Evolutionary conservation across 345 rosid genomes (phyloP).

Genomic region (Carallia pectinifolia): DNA sequence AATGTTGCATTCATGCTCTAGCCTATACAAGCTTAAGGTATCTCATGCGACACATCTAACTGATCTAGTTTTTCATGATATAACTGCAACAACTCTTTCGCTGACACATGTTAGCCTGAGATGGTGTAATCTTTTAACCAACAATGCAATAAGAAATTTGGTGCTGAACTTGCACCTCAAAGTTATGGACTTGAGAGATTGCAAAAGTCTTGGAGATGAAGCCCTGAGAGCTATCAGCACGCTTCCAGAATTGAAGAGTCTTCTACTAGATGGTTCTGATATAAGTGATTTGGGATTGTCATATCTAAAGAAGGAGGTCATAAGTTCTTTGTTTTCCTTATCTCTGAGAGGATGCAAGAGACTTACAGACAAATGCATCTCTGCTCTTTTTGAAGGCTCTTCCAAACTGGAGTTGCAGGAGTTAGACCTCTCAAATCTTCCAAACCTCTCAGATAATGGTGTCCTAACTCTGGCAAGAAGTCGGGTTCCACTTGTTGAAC

Average conservation of each 20-base stretch:
- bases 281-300: conserved; percentile 66
- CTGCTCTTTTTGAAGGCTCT: conserved; percentile 62
- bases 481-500: conserved; percentile 62
- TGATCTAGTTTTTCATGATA: conserved; percentile 84
- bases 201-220: conserved; percentile 76
- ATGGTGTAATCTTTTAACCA: conserved; percentile 80
- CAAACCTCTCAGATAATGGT: conserved; percentile 66
- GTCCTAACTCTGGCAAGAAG: conserved; percentile 59
- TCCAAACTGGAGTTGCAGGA: conserved; percentile 61
- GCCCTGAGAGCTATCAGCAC: conserved; percentile 60
- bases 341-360: conserved; percentile 90
- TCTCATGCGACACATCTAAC: conserved; percentile 75
- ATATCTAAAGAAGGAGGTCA: conserved; percentile 44
- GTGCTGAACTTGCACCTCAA: conserved; percentile 50
- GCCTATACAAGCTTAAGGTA: conserved; percentile 68
- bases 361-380: conserved; percentile 71
- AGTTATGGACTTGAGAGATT: conserved; percentile 71
- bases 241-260: conserved; percentile 50
- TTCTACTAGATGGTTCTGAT: conserved; percentile 65
- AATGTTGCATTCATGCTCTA: conserved; percentile 76
- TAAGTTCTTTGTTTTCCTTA: conserved; percentile 55
- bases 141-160: conserved; percentile 61
- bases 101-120: conserved; percentile 79
- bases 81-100: conserved; percentile 72
- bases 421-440: conserved; percentile 80